Base-by-base conservation (phyloP, 148 eudicot species). In the Camellia sinensis region DNA sequence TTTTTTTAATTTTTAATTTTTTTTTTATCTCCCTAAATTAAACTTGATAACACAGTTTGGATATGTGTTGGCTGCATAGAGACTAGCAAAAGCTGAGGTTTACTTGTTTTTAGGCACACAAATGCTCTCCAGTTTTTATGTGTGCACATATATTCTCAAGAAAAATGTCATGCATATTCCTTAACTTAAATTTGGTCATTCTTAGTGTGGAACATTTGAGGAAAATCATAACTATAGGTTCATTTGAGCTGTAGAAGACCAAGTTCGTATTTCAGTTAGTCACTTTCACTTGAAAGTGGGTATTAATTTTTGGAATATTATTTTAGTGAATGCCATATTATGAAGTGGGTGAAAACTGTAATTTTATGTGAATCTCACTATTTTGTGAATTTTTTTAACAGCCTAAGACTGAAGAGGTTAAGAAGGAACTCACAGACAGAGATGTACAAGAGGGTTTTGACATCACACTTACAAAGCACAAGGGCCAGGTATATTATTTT, bases 361-460 rank as follows among this genome's bases (percentile, higher is more conserved):
- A 19, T 68, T 68, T 22, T 43, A 14, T 68, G 7, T 68, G 71
- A 64, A 29, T 53, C 73, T 76, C 43, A 67, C 7, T 52, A 6
- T 70, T 46, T 46, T 8, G 14, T 59, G 40, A 15, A 56, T 53
- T 57, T 29, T 15, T 72, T 81, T 44, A 40, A 13, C 86, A 94
- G 97, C 93, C 94, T 11, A 90, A 85, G 60, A 89, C 84, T 73
- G 95, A 92, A 86, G 97, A 95, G 86, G 87, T 79, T 74, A 90
- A 89, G 83, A 91, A 94, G 87, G 98, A 95, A 60, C 87, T 84
- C 67, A 83, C 92, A 43, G 76, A 86, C 19, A 88, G 85, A 81
- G 98, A 91, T 86, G 94, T 90, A 81, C 90, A 87, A 73, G 94
- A 89, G 75, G 81, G 85, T 13, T 95, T 92, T 77, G 97, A 95